Conservation (phyloP, 345 rosid genomes). For the Arabidopsis arenosa region DNA sequence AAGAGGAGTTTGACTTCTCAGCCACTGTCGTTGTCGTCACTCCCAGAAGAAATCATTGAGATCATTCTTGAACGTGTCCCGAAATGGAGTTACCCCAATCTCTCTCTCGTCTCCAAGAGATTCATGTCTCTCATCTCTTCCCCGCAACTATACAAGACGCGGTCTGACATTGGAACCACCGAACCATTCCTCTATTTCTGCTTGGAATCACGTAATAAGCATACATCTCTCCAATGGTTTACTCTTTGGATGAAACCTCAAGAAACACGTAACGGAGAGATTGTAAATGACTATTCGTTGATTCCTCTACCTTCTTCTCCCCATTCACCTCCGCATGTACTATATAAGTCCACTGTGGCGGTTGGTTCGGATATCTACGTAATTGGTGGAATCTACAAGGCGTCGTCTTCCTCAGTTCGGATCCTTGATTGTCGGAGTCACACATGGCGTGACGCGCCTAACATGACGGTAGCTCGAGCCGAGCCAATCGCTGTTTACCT, state of each 20-base stretch:
- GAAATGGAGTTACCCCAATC: no score
- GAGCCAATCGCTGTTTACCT: not conserved
- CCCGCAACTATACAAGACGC: constrained; percentile 49
- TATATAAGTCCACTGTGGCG: constrained; percentile 43
- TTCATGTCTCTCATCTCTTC: no score
- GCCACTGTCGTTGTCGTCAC: no score
- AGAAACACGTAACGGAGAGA: not conserved
- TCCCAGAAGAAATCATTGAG: no score
- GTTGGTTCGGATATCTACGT: constrained; percentile 53
- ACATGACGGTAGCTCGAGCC: not conserved
- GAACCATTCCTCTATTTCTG: constrained; percentile 55
- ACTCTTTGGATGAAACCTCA: constrained; percentile 30
- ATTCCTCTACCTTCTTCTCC: constrained; percentile 2
- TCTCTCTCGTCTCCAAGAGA: no score
- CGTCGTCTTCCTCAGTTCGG: not conserved
- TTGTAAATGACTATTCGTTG: constrained; percentile 33
- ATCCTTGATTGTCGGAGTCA: constrained; percentile 8
- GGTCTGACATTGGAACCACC: constrained; percentile 48
- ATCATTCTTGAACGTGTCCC: no score
- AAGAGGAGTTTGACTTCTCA: no score
- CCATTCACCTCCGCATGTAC: not conserved
- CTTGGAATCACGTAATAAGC: not conserved
- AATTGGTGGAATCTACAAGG: not conserved
- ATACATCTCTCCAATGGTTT: not conserved
- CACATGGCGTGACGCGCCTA: not conserved